phyloP scores from a whole-genome alignment of 2,329 filamentous ascomycete species.

The Diaporthe australafricana region DNA sequence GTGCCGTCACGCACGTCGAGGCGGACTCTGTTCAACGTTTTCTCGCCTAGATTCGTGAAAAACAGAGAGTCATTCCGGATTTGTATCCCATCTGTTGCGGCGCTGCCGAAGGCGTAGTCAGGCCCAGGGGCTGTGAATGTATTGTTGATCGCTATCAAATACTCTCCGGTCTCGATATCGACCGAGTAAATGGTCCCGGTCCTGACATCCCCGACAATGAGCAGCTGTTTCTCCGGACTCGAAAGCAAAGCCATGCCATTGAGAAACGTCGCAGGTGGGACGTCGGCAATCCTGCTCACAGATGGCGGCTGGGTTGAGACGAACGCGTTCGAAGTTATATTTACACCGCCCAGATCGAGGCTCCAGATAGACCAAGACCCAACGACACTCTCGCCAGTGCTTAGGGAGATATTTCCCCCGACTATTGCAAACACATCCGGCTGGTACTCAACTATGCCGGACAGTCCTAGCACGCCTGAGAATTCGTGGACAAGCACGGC shows the following conservation, averaged over 20 bases:
- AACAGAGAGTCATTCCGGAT: constrained; percentile 41
- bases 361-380: constrained; percentile 42
- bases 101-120: constrained; percentile 33
- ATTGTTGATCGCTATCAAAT: constrained; percentile 42
- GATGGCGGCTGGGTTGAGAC: constrained; percentile 31
- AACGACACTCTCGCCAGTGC: constrained; percentile 32
- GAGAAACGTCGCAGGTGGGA: constrained; percentile 42
- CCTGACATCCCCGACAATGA: constrained; percentile 41
- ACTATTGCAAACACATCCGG: constrained; percentile 49
- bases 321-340: constrained; percentile 39
- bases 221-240: constrained; percentile 36
- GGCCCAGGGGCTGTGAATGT: constrained; percentile 39
- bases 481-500: constrained; percentile 46
- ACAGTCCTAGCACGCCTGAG: constrained; percentile 41
- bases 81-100: constrained; percentile 44
- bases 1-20: constrained; percentile 37
- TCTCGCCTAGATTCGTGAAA: constrained; percentile 43
- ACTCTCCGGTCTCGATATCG: constrained; percentile 40
- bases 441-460: constrained; percentile 50
- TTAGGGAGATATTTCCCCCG: constrained; percentile 41
- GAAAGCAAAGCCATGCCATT: constrained; percentile 43
- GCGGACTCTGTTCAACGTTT: constrained; percentile 39
- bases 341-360: constrained; percentile 40
- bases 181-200: constrained; percentile 42
- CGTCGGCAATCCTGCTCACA: constrained; percentile 39